Evolutionary conservation across 192 early-diverging fungal species (phyloP).

Genomic region (Obelidium mucronatum): DNA sequence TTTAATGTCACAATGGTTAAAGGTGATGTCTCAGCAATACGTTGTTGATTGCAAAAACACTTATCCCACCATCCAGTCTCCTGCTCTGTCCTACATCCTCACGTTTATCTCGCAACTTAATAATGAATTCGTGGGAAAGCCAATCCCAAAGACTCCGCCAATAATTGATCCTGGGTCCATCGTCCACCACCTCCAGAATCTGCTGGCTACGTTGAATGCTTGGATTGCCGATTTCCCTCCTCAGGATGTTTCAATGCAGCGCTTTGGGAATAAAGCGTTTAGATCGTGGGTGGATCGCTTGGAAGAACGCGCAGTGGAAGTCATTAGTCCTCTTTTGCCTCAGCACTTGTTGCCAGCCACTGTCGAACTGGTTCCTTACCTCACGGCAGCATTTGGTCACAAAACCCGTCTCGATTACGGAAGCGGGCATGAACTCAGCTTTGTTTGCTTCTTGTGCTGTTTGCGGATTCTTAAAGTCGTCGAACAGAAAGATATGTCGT

Average conservation of each 20-base stretch:
- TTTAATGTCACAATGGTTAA: constrained; percentile 72
- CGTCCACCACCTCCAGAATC: constrained; percentile 54
- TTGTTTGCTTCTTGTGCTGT: constrained; percentile 84
- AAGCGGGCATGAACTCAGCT: constrained; percentile 93
- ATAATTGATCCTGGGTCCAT: background rate
- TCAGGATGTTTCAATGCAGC: constrained; percentile 59
- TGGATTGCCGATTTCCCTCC: constrained; percentile 87
- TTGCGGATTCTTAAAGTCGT: constrained; percentile 73
- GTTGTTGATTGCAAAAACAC: constrained; percentile 53
- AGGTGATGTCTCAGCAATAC: constrained; percentile 66
- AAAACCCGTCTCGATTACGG: constrained; percentile 95
- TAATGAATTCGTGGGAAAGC: constrained; percentile 13
- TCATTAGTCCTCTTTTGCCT: background rate
- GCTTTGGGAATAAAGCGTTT: constrained; percentile 96
- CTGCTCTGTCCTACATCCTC: background rate
- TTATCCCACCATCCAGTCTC: constrained; percentile 60
- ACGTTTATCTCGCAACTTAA: background rate
- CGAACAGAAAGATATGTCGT: constrained; percentile 67
- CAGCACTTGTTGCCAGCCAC: constrained; percentile 44
- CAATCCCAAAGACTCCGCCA: background rate
- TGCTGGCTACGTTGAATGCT: constrained; percentile 70
- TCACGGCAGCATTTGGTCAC: constrained; percentile 83
- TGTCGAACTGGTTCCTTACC: constrained; percentile 77
- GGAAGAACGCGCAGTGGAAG: constrained; percentile 43
- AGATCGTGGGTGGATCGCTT: constrained; percentile 74